Conservation (phyloP, 1,284 basidiomycete genomes). For the Ganoderma lucidum region DNA sequence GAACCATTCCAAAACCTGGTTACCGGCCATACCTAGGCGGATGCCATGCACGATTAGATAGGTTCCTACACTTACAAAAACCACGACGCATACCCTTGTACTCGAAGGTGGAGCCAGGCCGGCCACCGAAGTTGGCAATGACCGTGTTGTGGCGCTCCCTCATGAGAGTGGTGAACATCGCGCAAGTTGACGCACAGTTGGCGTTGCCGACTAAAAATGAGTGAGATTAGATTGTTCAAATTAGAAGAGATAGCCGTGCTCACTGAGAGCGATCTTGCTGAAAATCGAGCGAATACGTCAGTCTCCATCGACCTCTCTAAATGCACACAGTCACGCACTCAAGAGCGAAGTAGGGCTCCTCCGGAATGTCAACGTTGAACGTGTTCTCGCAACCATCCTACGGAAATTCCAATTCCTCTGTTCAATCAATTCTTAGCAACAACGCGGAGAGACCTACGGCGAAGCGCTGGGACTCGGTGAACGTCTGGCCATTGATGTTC, state of each 20-base stretch:
- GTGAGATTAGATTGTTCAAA: neutral
- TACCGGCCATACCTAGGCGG: constrained; percentile 62
- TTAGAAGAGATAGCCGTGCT: constrained; percentile 14
- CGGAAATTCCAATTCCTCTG: neutral
- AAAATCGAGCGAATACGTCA: neutral
- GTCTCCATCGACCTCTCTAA: too few species aligned
- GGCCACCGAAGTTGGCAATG: constrained; percentile 68
- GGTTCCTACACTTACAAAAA: neutral
- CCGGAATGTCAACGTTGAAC: constrained; percentile 53
- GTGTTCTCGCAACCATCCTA: constrained; percentile 47
- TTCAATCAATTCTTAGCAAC: neutral
- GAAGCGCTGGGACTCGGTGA: constrained; percentile 67
- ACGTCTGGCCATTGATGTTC: constrained; percentile 54
- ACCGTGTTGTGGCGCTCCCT: constrained; percentile 63
- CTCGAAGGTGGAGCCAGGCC: constrained; percentile 57
- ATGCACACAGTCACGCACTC: constrained; percentile 43
- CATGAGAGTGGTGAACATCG: constrained; percentile 72
- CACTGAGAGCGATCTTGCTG: constrained; percentile 64
- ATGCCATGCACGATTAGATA: neutral
- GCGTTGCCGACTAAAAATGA: constrained; percentile 48
- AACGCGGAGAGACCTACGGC: constrained; percentile 45
- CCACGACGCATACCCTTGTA: constrained; percentile 57
- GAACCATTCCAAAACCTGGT: constrained; percentile 70
- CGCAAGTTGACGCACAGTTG: constrained; percentile 71
- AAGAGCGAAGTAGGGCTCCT: constrained; percentile 59